Evolutionary conservation across 1,139 yeast genomes (phyloP).

Genomic region (Sugiyamaella grinbergsii): DNA sequence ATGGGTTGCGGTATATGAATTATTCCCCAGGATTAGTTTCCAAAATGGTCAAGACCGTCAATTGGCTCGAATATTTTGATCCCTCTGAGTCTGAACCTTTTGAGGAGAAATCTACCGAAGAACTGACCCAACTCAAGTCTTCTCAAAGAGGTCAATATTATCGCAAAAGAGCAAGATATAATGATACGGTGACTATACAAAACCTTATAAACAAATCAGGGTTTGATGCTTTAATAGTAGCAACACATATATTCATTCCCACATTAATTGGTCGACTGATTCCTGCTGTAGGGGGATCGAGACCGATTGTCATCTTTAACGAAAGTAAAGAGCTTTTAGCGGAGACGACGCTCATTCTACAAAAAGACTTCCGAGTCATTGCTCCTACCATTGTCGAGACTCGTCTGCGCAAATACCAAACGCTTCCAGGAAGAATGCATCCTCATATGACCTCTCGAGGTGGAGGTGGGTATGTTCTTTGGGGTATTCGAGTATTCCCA

Average conservation of each 20-base stretch:
- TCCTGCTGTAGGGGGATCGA: slow-evolving; percentile 76
- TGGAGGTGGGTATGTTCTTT: slow-evolving; percentile 84
- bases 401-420: slow-evolving; percentile 83
- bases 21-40: slow-evolving; percentile 56
- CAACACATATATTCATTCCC: slow-evolving; percentile 70
- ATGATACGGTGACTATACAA: slow-evolving; percentile 48
- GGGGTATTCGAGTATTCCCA: slow-evolving; percentile 82
- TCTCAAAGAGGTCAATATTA: slow-evolving; percentile 66
- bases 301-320: slow-evolving; percentile 80
- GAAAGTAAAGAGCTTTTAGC: slow-evolving; percentile 79
- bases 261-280: slow-evolving; percentile 63
- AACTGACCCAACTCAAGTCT: slow-evolving; percentile 57
- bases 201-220: slow-evolving; percentile 55
- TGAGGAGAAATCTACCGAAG: slow-evolving; percentile 48
- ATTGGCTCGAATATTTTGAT: slow-evolving; percentile 76
- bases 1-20: slow-evolving; percentile 63
- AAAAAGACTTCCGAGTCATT: slow-evolving; percentile 66
- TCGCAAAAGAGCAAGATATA: slow-evolving; percentile 62
- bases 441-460: slow-evolving; percentile 94
- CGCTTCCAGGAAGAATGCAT: slow-evolving; percentile 90
- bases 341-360: slow-evolving; percentile 68
- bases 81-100: slow-evolving; percentile 67
- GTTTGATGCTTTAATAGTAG: slow-evolving; percentile 78
- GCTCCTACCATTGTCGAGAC: slow-evolving; percentile 86
- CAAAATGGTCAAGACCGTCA: slow-evolving; percentile 65